These are phyloP conservation scores for Albizia julibrissin DNA, from an alignment of 306 rosid genomes.

Conservation along the genomic window DNA sequence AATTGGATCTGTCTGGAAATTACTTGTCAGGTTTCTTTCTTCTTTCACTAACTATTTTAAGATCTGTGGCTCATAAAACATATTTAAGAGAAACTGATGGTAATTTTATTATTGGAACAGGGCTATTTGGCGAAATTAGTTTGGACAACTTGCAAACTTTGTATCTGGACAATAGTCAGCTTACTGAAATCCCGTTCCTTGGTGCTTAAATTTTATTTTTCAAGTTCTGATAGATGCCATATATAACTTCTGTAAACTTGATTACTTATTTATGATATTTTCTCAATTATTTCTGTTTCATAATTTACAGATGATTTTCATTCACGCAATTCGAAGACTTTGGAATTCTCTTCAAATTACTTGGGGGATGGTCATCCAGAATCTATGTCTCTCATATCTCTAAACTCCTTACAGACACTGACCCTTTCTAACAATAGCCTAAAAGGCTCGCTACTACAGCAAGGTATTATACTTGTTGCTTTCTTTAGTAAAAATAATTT, in stretches of 20 bases:
- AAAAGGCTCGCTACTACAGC: background rate
- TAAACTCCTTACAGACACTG: background rate
- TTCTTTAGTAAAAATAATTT: background rate
- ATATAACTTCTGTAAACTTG: too few species aligned
- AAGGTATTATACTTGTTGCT: background rate
- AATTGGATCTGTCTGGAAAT: background rate
- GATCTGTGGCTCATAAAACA: background rate
- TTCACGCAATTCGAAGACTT: background rate
- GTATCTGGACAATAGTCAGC: background rate
- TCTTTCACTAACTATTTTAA: background rate
- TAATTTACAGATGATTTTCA: background rate
- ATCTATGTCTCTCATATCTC: background rate
- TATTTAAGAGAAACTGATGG: background rate
- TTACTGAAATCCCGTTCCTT: background rate
- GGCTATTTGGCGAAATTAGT: background rate
- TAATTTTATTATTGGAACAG: background rate
- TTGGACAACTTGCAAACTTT: background rate
- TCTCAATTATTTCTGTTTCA: background rate
- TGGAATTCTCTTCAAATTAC: background rate
- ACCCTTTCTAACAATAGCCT: background rate
- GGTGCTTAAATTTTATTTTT: background rate
- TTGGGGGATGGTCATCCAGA: background rate
- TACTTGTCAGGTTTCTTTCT: conserved; percentile 12
- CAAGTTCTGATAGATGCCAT: background rate
- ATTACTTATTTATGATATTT: background rate